These are phyloP conservation scores for Salix udensis DNA, from an alignment of 345 rosid species.

Conservation along the genomic window DNA sequence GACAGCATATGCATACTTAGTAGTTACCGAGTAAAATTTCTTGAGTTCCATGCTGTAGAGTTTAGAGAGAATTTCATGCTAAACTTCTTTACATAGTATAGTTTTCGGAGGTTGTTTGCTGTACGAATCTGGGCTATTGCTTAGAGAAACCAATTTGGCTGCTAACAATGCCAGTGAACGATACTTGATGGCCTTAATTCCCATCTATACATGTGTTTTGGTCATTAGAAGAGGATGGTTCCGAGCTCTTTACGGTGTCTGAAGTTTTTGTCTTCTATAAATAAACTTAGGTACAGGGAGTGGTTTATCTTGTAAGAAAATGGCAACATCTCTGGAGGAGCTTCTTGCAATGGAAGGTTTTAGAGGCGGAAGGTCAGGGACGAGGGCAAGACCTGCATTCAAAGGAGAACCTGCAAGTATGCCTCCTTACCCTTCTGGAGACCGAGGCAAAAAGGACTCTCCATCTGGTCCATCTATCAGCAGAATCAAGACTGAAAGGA, in stretches of 20 bases:
- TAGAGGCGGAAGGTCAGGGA: slow-evolving; percentile 36
- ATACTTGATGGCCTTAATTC: neutral
- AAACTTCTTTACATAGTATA: neutral
- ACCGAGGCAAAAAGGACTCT: slow-evolving; percentile 23
- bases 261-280: neutral
- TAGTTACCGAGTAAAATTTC: no score
- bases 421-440: slow-evolving; percentile 14
- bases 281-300: neutral
- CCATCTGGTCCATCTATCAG: slow-evolving; percentile 25
- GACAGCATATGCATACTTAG: no score
- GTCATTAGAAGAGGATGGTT: neutral
- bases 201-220: neutral
- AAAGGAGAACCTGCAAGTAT: slow-evolving; percentile 23
- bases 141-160: no score
- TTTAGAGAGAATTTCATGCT: neutral
- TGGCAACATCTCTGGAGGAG: slow-evolving; percentile 60
- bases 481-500: slow-evolving; percentile 35
- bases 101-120: neutral
- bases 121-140: neutral
- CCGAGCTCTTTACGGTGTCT: neutral
- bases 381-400: slow-evolving; percentile 35
- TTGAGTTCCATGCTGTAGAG: neutral
- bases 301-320: slow-evolving; percentile 13
- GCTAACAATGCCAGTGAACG: neutral
- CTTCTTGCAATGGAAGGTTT: slow-evolving; percentile 68